Conservation (phyloP, 805 yeast genomes). For the Candida khao-thaluensis region DNA sequence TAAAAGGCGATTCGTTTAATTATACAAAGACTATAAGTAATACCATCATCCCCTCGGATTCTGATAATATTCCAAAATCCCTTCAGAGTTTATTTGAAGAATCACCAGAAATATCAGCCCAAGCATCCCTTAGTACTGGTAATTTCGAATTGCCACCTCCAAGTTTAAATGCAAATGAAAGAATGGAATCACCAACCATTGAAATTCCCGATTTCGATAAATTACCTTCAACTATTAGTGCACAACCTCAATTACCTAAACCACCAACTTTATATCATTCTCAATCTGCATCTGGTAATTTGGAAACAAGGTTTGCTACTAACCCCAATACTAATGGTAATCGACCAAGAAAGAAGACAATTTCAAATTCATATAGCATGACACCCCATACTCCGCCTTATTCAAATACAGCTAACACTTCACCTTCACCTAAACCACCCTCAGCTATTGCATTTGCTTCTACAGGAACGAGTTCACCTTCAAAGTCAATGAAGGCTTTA, state of each 20-base stretch:
- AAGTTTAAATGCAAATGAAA: slow-evolving; percentile 19
- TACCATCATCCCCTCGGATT: slow-evolving; percentile 13
- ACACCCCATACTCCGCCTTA: slow-evolving; percentile 40
- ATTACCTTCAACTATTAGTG: slow-evolving; percentile 18
- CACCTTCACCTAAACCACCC: slow-evolving; percentile 38
- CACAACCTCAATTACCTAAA: slow-evolving; percentile 31
- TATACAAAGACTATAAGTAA: neutral
- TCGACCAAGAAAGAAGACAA: slow-evolving; percentile 39
- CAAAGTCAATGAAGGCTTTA: slow-evolving; percentile 50
- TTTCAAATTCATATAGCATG: slow-evolving; percentile 33
- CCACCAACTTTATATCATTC: slow-evolving; percentile 45
- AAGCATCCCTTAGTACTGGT: slow-evolving; percentile 9
- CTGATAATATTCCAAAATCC: slow-evolving; percentile 66
- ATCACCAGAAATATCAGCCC: slow-evolving; percentile 18
- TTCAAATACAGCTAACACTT: slow-evolving; percentile 33
- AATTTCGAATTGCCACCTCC: slow-evolving; percentile 16
- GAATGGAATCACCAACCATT: slow-evolving; percentile 56
- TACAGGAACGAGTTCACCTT: slow-evolving; percentile 34
- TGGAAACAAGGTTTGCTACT: slow-evolving; percentile 29
- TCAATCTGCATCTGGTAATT: slow-evolving; percentile 42
- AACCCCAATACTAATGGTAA: slow-evolving; percentile 17
- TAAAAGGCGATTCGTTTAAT: slow-evolving; percentile 11
- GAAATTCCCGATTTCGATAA: slow-evolving; percentile 71
- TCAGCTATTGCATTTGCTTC: slow-evolving; percentile 19
- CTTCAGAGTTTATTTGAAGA: slow-evolving; percentile 69